Base-by-base conservation (phyloP, 1,284 basidiomycete genomes). In the Wallemia mellicola region DNA sequence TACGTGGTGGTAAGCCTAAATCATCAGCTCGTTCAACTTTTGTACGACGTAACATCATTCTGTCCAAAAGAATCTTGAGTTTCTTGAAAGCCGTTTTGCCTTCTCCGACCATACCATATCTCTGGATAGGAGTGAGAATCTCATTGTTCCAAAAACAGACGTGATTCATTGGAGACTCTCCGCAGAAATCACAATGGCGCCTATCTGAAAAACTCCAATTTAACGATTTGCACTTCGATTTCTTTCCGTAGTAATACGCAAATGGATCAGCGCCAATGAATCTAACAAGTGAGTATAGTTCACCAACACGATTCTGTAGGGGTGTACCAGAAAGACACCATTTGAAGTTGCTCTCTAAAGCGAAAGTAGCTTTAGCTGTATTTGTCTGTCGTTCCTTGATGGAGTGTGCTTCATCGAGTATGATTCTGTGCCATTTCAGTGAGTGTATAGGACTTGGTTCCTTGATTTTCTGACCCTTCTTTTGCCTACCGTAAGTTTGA, bases 361-460 rank as follows among this genome's bases (percentile, higher is more conserved):
- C 85, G 68, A 98, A 99, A 0, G 88, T 78, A 11, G 87, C 89
- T 70, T 95, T 96, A 1, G 94, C 91, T 0, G 92, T 96, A 67
- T 95, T 96, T 1, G 88, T 92, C 1, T 80, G 73, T 17, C 94
- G 79, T 68, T 98, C 92, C 69, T 73, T 73, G 63, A 70, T 28
- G 60, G 94, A 95, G 71, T 99, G 94, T 5, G 92, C 92, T 72
- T 98, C 94, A 66, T 98, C 94, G 54, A 98, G 79, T 26, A 82
- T 74, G 61, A 83, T 77, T 62, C 87, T 75, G 64, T 83, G 80
- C 94, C 94, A 99, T 61, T 83, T 72, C 62, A 95, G 78, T 60
- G 75, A 71, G 69, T 99, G 94, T 62, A 96, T 67, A 0, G 83
- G 79, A 2, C 86, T 92, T 64, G 79, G 79, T 69, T 96, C 89